Percentiles rank a stretch among this genome's conserved stretches.
These are phyloP conservation scores for Marasmius oreades DNA, from an alignment of 1,284 basidiomycete genomes.

Conservation along the genomic window DNA sequence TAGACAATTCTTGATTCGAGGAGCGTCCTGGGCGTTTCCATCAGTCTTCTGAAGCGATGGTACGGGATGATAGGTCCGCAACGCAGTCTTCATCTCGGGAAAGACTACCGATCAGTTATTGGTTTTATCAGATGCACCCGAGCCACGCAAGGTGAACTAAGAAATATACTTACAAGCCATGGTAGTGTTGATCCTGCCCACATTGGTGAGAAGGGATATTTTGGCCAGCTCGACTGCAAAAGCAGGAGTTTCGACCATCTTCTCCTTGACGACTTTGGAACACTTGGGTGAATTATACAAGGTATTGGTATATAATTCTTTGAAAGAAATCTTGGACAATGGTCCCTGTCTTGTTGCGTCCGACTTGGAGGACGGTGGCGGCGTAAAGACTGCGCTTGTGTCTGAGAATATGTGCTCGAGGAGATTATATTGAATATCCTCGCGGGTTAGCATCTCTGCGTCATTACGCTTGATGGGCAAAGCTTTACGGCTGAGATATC, in stretches of 20 bases:
- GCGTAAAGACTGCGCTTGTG: constrained; percentile 68
- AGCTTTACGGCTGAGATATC: constrained; percentile 66
- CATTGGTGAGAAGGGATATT: constrained; percentile 84
- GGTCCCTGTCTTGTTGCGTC: not conserved
- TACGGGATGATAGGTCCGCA: constrained; percentile 81
- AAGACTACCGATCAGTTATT: constrained; percentile 48
- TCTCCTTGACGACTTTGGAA: constrained; percentile 84
- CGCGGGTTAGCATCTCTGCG: constrained; percentile 72
- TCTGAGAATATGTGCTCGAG: constrained; percentile 78
- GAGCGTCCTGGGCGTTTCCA: constrained; percentile 83
- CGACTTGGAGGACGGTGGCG: constrained; percentile 41
- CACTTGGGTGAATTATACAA: constrained; percentile 78
- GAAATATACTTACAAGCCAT: constrained; percentile 74
- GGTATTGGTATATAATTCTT: constrained; percentile 81
- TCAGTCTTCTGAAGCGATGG: constrained; percentile 80
- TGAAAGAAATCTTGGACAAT: constrained; percentile 65
- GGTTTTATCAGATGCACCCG: constrained; percentile 25
- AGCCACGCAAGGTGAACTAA: constrained; percentile 3
- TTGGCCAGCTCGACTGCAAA: constrained; percentile 84
- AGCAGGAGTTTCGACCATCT: constrained; percentile 74
- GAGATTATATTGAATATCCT: constrained; percentile 85
- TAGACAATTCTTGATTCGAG: constrained; percentile 75
- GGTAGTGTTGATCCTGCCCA: constrained; percentile 92
- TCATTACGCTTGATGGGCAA: constrained; percentile 76
- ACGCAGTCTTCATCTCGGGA: constrained; percentile 82